Percentiles rank a stretch among this genome's conserved stretches.
Evolutionary conservation across 208 protist species (phyloP).

Genomic region (Leishmania lainsoni): DNA sequence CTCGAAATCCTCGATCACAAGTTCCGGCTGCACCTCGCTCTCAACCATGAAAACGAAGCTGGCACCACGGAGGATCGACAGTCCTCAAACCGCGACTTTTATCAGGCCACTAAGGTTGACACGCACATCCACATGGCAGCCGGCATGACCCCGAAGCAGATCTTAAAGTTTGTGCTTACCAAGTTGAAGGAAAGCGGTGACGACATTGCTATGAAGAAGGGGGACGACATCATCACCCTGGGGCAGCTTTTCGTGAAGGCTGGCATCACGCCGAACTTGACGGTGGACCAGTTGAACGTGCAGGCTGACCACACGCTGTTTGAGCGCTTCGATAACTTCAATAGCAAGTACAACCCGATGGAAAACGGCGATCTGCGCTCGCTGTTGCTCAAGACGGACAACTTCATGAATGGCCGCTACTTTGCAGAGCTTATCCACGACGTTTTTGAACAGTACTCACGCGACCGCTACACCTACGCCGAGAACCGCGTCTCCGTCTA

Average conservation of each 20-base stretch:
- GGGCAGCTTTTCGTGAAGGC: slow-evolving; percentile 85
- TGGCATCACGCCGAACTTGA: slow-evolving; percentile 91
- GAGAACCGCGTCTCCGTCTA: slow-evolving; percentile 94
- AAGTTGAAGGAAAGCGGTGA: slow-evolving; percentile 92
- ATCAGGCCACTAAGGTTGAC: slow-evolving; percentile 96
- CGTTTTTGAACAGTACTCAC: slow-evolving; percentile 95
- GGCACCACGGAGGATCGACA: slow-evolving; percentile 84
- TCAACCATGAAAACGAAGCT: slow-evolving; percentile 93
- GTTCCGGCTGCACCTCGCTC: slow-evolving; percentile 92
- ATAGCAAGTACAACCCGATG: slow-evolving; percentile 98
- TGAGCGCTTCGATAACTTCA: slow-evolving; percentile 99
- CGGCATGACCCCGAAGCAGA: slow-evolving; percentile 94
- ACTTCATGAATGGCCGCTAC: slow-evolving; percentile 97
- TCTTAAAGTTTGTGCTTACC: slow-evolving; percentile 94
- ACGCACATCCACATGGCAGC: slow-evolving; percentile 97
- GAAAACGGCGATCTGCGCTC: slow-evolving; percentile 94
- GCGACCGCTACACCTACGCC: slow-evolving; percentile 96
- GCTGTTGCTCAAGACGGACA: slow-evolving; percentile 99
- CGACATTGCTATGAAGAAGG: slow-evolving; percentile 92
- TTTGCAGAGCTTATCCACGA: slow-evolving; percentile 97
- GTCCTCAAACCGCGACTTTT: slow-evolving; percentile 94
- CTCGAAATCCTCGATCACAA: slow-evolving; percentile 93
- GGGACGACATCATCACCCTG: slow-evolving; percentile 86
- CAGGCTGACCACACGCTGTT: slow-evolving; percentile 96
- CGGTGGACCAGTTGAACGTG: slow-evolving; percentile 96